A percentile compares a stretch with the other conserved stretches of the same genome.
phyloP scores from a whole-genome alignment of 139 green algal species.

The Ettlia oleoabundans region DNA sequence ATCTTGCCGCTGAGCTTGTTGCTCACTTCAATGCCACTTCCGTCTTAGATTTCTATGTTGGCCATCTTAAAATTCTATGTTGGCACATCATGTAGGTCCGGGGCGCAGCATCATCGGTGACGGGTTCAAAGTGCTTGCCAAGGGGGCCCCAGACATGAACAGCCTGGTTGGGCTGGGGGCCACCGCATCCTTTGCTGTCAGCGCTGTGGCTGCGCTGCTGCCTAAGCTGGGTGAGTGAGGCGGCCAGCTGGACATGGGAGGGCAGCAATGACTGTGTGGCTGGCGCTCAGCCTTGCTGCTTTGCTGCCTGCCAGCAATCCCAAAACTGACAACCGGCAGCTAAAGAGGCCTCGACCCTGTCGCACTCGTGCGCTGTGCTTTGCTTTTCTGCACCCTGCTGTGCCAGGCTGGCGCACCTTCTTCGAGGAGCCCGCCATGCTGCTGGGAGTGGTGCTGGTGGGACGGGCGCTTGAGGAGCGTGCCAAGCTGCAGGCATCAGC shows the following conservation, averaged over 20 bases:
- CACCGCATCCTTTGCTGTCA: slow-evolving; percentile 84
- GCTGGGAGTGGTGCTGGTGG: slow-evolving; percentile 92
- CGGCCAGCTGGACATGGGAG: too few relatives aligned
- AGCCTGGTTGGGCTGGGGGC: slow-evolving; percentile 94
- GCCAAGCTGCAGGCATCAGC: slow-evolving; percentile 90
- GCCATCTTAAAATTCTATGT: too few relatives aligned
- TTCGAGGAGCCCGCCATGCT: slow-evolving; percentile 99
- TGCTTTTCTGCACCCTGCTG: slow-evolving; percentile 14
- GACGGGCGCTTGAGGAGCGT: slow-evolving; percentile 89
- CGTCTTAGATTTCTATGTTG: not conserved
- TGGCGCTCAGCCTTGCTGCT: too few relatives aligned
- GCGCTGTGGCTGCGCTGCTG: slow-evolving; percentile 74
- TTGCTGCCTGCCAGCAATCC: too few relatives aligned
- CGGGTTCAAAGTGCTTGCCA: slow-evolving; percentile 68
- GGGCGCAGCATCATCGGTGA: slow-evolving; percentile 79
- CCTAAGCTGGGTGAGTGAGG: slow-evolving; percentile 54
- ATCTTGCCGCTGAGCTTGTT: not conserved
- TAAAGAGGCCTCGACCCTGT: too few relatives aligned
- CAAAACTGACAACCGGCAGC: too few relatives aligned
- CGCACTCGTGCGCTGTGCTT: too few relatives aligned
- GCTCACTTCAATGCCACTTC: not conserved
- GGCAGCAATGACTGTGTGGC: not conserved
- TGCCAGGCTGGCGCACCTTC: slow-evolving; percentile 90
- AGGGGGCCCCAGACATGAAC: slow-evolving; percentile 96
- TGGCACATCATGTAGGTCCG: too few relatives aligned